A percentile compares a stretch with the other conserved stretches of the same genome.
Conservation (phyloP, 306 rosid species). For the Vigna reflexopilosa region DNA sequence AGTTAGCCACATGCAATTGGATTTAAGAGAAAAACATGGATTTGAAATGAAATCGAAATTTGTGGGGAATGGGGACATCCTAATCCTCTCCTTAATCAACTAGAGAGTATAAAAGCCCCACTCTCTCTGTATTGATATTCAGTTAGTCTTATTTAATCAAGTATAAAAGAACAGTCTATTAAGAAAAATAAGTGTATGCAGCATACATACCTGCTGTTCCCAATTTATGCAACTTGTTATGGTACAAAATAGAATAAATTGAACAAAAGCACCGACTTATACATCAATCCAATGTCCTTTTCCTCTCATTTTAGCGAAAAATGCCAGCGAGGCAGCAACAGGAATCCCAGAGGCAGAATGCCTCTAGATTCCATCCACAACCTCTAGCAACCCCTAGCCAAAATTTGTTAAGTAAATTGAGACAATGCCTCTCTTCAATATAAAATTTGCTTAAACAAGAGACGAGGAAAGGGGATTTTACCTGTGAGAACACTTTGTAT, state of each 20-base stretch:
- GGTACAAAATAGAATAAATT: slow-evolving; percentile 44
- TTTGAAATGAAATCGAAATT: too few species aligned
- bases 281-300: slow-evolving; percentile 74
- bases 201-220: slow-evolving; percentile 58
- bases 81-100: too few species aligned
- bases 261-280: slow-evolving; percentile 62
- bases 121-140: too few species aligned
- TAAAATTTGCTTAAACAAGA: background rate
- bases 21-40: too few species aligned
- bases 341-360: slow-evolving; percentile 80
- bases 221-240: slow-evolving; percentile 60
- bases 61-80: too few species aligned
- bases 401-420: background rate
- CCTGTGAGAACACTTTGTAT: slow-evolving; percentile 67
- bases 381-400: slow-evolving; percentile 69
- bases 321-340: slow-evolving; percentile 56
- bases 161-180: too few species aligned
- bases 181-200: too few species aligned
- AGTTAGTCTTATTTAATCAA: too few species aligned
- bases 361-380: slow-evolving; percentile 82
- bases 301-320: slow-evolving; percentile 55
- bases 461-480: background rate
- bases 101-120: too few species aligned
- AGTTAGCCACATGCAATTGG: too few species aligned
- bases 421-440: background rate